Base-by-base conservation (phyloP, 169 alveolate genomes). In the Plasmodium vivax region DNA sequence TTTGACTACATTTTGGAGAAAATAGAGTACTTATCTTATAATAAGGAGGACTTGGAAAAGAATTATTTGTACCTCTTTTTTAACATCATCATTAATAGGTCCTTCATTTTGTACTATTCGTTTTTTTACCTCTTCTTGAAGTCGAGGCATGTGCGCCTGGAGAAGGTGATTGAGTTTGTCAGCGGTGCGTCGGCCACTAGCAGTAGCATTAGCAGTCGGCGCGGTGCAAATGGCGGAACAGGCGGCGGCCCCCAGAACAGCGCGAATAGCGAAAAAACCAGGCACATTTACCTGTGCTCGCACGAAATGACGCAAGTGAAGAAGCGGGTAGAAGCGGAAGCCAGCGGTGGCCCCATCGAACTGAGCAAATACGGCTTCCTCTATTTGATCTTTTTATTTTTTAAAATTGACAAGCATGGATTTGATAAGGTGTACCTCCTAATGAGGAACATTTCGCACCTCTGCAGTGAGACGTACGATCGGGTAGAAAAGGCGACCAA, bases 31-130 rank as follows among this genome's bases (percentile, higher is more conserved):
- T 72, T 92, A 27, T 79, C 83, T 82, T 92, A 92, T 79, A 81
- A 92, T 47, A 92, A 92, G 56, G 95, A 92, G 74, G 95, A 92
- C 56, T 92, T 92, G 75, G 95, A 92, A 38, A 92, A 72, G 72
- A 73, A 92, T 82, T 82, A 82, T 79, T 72, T 92, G 68, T 16
- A 82, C 62, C 38, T 92, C 27, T 92, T 92, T 73, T 92, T 92
- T 82, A 45, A 92, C 45, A 92, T 92, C 9, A 83, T 92, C 45
- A 51, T 82, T 51, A 30, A 92, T 81, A 81, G 85, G 51, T 92
- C 95, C 8, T 92, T 92, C 36, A 82, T 92, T 23, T 27, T 92
- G 30, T 82, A 72, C 75, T 92, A 92, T 72, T 68, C 95, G 1
- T 83, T 92, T 51, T 92, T 73, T 41, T 92, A 71, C 51, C 36